Evolutionary conservation across 169 alveolate species (phyloP).

Genomic region (Eimeria sp.): DNA sequence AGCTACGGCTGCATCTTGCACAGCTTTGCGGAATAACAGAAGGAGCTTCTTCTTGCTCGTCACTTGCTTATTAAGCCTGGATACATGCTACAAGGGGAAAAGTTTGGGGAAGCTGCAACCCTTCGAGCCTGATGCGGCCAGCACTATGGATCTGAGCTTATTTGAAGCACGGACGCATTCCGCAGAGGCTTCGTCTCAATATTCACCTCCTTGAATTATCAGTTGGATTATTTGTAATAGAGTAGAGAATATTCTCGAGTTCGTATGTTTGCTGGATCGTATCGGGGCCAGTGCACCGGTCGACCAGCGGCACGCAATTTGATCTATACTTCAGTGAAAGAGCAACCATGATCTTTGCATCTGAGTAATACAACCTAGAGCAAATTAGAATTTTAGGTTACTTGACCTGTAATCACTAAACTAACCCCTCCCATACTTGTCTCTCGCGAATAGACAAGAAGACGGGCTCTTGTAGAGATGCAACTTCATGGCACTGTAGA

Average conservation of each 20-base stretch:
- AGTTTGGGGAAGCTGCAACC: background rate
- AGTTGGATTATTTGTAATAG: background rate
- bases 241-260: background rate
- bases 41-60: background rate
- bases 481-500: background rate
- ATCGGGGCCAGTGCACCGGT: background rate
- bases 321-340: background rate
- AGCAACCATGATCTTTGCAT: background rate
- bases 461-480: background rate
- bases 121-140: conserved; percentile 13
- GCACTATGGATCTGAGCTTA: background rate
- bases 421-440: background rate
- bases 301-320: background rate
- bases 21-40: background rate
- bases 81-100: background rate
- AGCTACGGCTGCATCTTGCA: conserved; percentile 44
- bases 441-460: background rate
- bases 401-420: background rate
- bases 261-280: background rate
- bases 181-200: background rate
- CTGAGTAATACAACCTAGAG: background rate
- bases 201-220: background rate
- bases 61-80: background rate
- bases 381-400: background rate
- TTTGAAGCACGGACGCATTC: conserved; percentile 16